Conservation (phyloP, 108 stramenopile species). For the Poteriospumella lacustris region DNA sequence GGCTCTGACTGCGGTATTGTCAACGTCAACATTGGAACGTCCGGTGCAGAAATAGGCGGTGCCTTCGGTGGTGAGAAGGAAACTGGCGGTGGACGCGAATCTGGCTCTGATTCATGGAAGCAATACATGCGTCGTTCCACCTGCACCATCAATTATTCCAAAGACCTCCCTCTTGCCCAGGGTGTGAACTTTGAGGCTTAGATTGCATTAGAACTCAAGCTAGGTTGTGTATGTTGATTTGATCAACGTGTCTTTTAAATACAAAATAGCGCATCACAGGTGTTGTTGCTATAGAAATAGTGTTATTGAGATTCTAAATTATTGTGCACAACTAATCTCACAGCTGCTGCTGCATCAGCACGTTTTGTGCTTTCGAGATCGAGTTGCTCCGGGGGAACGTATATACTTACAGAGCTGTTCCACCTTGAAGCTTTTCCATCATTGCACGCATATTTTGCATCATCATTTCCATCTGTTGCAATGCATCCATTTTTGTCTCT, state of each 20-base stretch:
- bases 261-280: too few relatives aligned
- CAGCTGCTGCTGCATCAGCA: too few relatives aligned
- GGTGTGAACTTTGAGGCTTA: constrained; percentile 37
- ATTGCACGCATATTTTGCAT: constrained; percentile 15
- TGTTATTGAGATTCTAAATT: too few relatives aligned
- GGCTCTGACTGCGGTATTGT: constrained; percentile 44
- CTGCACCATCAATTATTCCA: constrained; percentile 45
- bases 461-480: constrained; percentile 15
- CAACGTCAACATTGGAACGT: constrained; percentile 41
- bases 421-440: constrained; percentile 7
- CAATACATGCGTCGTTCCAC: constrained; percentile 49
- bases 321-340: too few relatives aligned
- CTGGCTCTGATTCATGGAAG: constrained; percentile 46
- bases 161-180: constrained; percentile 42
- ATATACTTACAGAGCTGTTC: too few relatives aligned
- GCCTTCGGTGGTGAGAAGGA: constrained; percentile 48
- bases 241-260: too few relatives aligned
- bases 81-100: constrained; percentile 47
- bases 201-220: too few relatives aligned
- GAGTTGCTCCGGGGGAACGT: too few relatives aligned
- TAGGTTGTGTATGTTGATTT: too few relatives aligned
- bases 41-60: constrained; percentile 48
- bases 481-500: constrained; percentile 1
- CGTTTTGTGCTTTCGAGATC: too few relatives aligned
- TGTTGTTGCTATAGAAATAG: too few relatives aligned